Evolutionary conservation across 306 rosid genomes (phyloP), one percentile per base, ranked within the genome.

Genomic region (Prosopis cineraria): DNA sequence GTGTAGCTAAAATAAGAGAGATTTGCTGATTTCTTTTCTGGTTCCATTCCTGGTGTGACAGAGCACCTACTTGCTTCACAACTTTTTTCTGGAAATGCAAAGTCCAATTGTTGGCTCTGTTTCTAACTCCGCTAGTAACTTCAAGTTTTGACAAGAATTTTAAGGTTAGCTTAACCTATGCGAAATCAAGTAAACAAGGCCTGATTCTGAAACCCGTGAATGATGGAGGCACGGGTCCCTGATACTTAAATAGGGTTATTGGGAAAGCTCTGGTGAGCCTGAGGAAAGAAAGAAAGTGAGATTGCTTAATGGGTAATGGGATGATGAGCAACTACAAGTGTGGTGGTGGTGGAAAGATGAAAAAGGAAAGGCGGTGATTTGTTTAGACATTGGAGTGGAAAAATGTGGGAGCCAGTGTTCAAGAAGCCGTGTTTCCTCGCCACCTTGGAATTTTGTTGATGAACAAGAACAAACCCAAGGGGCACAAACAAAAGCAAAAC

Each of bases 1-100:
- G 80, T 73, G 83, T 79, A 56, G 77, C 60, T 31, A 64, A 82
- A 80, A 84, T 76, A 84, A 84, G 44, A 47, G 58, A 74, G 31
- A 48, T 50, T 74, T 64, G 27, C n/a, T 64, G 60, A 75, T 59
- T 76, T 44, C 40, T 40, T 30, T 40, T 58, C 62, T 33, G 24
- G 33, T 64, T 12, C 55, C 20, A 7, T 40, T 73, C 62, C 9
- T 41, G 31, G 22, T 64, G 10, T 4, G 16, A 66, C 45, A 64
- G 44, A 64, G 16, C 44, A 33, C 16, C 45, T 7, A 19, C 34
- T 56, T 56, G 64, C 19, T 56, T 55, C 62, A 24, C 14, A 24
- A 25, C 4, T 24, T 53, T 24, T 0, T 22, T 1, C 13, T 24
- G 60, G 30, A 9, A 53, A 53, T 8, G 10, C 62, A 43, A 43